Conservation (phyloP, 1,139 yeast species). For the Maudiozyma humilis region DNA sequence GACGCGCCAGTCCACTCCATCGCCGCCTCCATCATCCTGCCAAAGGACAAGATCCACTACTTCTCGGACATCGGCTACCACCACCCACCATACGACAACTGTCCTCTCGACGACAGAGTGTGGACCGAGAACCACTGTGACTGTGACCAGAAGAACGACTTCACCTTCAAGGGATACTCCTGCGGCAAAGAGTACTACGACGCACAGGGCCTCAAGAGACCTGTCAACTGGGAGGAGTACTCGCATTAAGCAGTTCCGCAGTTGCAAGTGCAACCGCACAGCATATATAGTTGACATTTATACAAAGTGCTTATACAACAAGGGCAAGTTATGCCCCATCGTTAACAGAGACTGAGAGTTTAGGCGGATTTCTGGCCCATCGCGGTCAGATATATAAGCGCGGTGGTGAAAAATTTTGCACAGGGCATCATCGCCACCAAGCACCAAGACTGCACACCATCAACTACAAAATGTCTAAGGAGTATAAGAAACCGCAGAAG, state of each 20-base stretch:
- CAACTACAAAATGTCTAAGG: conserved; percentile 9
- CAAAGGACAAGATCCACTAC: conserved; percentile 58
- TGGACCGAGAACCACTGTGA: conserved; percentile 47
- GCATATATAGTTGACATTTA: too few species aligned
- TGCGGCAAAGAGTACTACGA: conserved; percentile 50
- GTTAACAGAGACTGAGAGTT: too few species aligned
- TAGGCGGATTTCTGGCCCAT: too few species aligned
- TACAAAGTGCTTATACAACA: too few species aligned
- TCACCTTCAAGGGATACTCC: conserved; percentile 55
- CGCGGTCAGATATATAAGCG: too few species aligned
- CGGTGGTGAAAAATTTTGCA: too few species aligned
- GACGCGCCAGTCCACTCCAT: conserved; percentile 88
- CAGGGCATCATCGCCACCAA: too few species aligned
- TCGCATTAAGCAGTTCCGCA: conserved; percentile 2
- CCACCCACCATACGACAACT: conserved; percentile 55
- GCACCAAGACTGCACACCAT: too few species aligned
- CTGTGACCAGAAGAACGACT: conserved; percentile 60
- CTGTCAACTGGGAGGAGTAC: conserved; percentile 43
- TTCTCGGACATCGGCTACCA: conserved; percentile 61
- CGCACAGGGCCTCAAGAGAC: conserved; percentile 42
- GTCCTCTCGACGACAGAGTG: conserved; percentile 51
- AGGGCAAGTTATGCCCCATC: too few species aligned
- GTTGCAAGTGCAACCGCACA: too few species aligned
- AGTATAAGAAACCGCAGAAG: conserved; percentile 35
- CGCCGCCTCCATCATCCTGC: conserved; percentile 67